phyloP scores from a whole-genome alignment of 768 basidiomycete species.

The Candolleomyces aberdarensis region DNA sequence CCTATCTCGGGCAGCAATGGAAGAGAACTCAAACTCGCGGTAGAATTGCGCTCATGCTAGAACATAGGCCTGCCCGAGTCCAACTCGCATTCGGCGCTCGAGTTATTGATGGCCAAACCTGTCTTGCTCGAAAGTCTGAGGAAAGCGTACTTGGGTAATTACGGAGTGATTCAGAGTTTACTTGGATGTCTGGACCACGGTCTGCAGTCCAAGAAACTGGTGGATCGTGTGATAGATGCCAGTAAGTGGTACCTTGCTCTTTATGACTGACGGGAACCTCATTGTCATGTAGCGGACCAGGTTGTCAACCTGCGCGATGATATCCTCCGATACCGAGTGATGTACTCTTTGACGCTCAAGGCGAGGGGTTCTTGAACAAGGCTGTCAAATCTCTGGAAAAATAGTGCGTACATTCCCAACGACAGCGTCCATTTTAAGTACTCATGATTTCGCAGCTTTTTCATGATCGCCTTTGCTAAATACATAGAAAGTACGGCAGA shows the following conservation, averaged over 20 bases:
- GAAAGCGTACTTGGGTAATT: slow-evolving; percentile 90
- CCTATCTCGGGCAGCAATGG: slow-evolving; percentile 82
- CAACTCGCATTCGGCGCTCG: slow-evolving; percentile 77
- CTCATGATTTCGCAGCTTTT: slow-evolving; percentile 58
- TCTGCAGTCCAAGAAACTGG: slow-evolving; percentile 78
- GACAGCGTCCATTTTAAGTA: not conserved
- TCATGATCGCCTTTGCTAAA: slow-evolving; percentile 89
- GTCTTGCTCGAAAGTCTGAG: slow-evolving; percentile 80
- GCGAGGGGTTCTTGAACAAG: slow-evolving; percentile 55
- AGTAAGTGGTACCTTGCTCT: slow-evolving; percentile 27
- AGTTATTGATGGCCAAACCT: slow-evolving; percentile 79
- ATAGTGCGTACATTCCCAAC: slow-evolving; percentile 56
- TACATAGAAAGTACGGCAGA: slow-evolving; percentile 69
- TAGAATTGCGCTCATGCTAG: not conserved
- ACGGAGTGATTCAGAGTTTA: slow-evolving; percentile 85
- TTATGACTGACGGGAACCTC: not conserved
- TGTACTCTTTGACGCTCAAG: slow-evolving; percentile 73
- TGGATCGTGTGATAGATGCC: slow-evolving; percentile 86
- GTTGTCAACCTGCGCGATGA: slow-evolving; percentile 91
- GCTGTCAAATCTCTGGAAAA: slow-evolving; percentile 81
- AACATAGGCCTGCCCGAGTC: slow-evolving; percentile 57
- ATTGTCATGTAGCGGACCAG: slow-evolving; percentile 65
- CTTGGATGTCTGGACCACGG: slow-evolving; percentile 93
- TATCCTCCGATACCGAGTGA: slow-evolving; percentile 77
- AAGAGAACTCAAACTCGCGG: slow-evolving; percentile 14